Percentiles rank a stretch among this genome's conserved stretches.
Evolutionary conservation across 2,329 filamentous ascomycete species (phyloP).

Genomic region (Paecilomyces variotii): DNA sequence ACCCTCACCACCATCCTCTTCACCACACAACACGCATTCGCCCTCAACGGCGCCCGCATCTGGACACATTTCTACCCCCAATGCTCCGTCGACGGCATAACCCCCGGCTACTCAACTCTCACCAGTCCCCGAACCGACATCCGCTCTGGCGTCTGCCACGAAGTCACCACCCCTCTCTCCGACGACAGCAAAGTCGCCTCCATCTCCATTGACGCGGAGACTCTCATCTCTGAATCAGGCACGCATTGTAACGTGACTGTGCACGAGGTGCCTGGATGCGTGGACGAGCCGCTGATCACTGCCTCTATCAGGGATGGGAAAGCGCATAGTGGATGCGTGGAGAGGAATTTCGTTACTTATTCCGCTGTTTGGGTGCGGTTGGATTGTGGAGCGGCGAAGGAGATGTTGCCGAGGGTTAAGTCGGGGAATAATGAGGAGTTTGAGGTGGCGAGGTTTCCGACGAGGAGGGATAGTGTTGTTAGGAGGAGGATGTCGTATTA

Average conservation of each 20-base stretch:
- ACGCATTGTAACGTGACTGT: constrained; percentile 23
- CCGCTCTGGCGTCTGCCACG: constrained; percentile 15
- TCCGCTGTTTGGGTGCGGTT: constrained; percentile 24
- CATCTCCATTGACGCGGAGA: constrained; percentile 19
- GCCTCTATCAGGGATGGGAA: constrained; percentile 13
- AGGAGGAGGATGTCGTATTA: neutral
- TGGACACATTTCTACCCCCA: constrained; percentile 23
- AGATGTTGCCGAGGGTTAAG: neutral
- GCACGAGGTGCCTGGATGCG: constrained; percentile 24
- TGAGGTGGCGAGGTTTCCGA: neutral
- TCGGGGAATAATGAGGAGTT: neutral
- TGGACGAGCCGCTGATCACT: constrained; percentile 19
- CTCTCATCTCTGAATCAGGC: constrained; percentile 8
- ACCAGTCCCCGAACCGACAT: constrained; percentile 15
- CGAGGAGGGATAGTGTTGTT: neutral
- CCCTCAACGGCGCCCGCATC: constrained; percentile 17
- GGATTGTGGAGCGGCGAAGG: constrained; percentile 15
- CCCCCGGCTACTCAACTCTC: constrained; percentile 16
- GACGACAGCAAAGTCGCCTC: constrained; percentile 16
- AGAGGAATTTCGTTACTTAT: constrained; percentile 15
- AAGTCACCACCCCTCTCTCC: constrained; percentile 17
- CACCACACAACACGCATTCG: constrained; percentile 2
- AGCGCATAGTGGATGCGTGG: constrained; percentile 17
- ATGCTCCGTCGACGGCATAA: constrained; percentile 12
- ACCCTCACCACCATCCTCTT: constrained; percentile 13